Conservation (phyloP, 1,139 yeast genomes). For the Pichia sp. region DNA sequence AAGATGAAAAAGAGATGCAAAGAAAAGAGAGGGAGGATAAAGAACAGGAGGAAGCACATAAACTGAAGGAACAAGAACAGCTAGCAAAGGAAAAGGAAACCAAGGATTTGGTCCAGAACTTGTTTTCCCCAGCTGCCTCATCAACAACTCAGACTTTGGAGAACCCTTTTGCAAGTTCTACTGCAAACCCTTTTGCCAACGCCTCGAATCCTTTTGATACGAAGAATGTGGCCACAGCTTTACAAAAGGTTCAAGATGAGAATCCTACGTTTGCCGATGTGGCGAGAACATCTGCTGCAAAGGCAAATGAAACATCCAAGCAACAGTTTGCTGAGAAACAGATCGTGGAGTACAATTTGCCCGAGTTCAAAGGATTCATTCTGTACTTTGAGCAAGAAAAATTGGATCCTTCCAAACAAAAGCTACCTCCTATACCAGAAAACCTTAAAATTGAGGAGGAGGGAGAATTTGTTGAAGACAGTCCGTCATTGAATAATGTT, state of each 20-base stretch:
- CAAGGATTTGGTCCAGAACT: slow-evolving; percentile 38
- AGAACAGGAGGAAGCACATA: slow-evolving; percentile 28
- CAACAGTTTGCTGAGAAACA: background rate
- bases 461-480: slow-evolving; percentile 17
- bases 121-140: slow-evolving; percentile 28
- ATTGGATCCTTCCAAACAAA: slow-evolving; percentile 35
- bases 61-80: slow-evolving; percentile 40
- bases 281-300: slow-evolving; percentile 10
- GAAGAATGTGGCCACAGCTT: slow-evolving; percentile 9
- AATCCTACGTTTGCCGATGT: slow-evolving; percentile 24
- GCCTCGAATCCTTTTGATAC: slow-evolving; percentile 31
- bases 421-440: slow-evolving; percentile 25
- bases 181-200: slow-evolving; percentile 14
- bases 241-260: slow-evolving; percentile 4
- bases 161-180: slow-evolving; percentile 37
- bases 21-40: slow-evolving; percentile 39
- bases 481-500: slow-evolving; percentile 9
- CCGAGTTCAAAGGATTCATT: slow-evolving; percentile 59
- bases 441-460: slow-evolving; percentile 18
- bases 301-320: slow-evolving; percentile 1
- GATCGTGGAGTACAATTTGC: slow-evolving; percentile 31
- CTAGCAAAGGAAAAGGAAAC: slow-evolving; percentile 32
- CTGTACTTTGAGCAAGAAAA: slow-evolving; percentile 57
- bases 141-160: slow-evolving; percentile 31
- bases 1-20: slow-evolving; percentile 49